Evolutionary conservation across 1,284 basidiomycete species (phyloP).

Genomic region (Meira nashicola): DNA sequence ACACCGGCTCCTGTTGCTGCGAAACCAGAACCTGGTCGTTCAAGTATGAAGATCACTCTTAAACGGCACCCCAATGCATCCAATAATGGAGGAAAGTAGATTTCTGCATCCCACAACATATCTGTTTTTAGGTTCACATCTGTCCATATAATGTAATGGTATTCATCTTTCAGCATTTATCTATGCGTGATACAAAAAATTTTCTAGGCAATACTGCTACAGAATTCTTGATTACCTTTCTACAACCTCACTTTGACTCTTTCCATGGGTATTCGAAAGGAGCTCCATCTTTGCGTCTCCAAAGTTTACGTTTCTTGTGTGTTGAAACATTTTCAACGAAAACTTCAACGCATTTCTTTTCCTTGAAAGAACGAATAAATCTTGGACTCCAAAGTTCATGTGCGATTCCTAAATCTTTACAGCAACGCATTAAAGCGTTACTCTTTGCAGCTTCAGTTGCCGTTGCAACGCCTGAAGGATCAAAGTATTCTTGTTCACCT

Average conservation of each 20-base stretch:
- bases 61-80: slow-evolving; percentile 3
- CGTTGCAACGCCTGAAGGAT: slow-evolving; percentile 81
- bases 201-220: too few relatives aligned
- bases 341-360: slow-evolving; percentile 75
- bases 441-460: slow-evolving; percentile 93
- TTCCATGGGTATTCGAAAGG: slow-evolving; percentile 51
- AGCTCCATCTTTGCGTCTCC: slow-evolving; percentile 50
- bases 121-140: too few relatives aligned
- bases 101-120: too few relatives aligned
- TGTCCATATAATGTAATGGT: too few relatives aligned
- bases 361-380: slow-evolving; percentile 89
- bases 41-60: slow-evolving; percentile 7
- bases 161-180: too few relatives aligned
- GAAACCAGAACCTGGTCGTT: not conserved
- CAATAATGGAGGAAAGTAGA: not conserved
- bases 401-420: slow-evolving; percentile 92
- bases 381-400: slow-evolving; percentile 96
- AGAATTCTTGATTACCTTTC: not conserved
- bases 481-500: slow-evolving; percentile 96
- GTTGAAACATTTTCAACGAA: slow-evolving; percentile 75
- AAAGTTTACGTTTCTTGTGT: slow-evolving; percentile 72
- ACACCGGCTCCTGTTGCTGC: not conserved
- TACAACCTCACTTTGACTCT: slow-evolving; percentile 28
- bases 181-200: too few relatives aligned
- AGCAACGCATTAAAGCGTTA: slow-evolving; percentile 95